Conservation (phyloP, 768 basidiomycete genomes). For the Lentinula aciculospora region DNA sequence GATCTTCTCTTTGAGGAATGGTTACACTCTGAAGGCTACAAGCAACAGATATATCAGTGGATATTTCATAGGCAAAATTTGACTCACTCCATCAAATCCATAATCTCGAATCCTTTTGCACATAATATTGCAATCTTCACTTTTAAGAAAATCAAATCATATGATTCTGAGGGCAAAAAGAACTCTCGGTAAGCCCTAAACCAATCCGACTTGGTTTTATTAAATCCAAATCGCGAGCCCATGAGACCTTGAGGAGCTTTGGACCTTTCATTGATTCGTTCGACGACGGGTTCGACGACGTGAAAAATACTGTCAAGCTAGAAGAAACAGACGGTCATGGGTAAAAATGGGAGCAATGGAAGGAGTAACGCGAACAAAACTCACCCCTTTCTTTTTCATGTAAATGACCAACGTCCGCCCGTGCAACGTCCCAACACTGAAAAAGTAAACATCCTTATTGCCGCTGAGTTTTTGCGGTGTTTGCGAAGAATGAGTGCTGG, state of each 20-base stretch:
- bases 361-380: constrained; percentile 3
- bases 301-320: constrained; percentile 90
- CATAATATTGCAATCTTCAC: constrained; percentile 91
- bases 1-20: constrained; percentile 76
- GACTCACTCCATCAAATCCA: constrained; percentile 90
- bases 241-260: constrained; percentile 61
- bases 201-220: constrained; percentile 86
- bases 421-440: constrained; percentile 84
- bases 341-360: background rate
- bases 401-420: constrained; percentile 89
- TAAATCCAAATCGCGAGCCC: constrained; percentile 68
- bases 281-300: constrained; percentile 93
- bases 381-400: constrained; percentile 89
- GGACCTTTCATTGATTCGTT: constrained; percentile 76
- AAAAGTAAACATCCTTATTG: constrained; percentile 91
- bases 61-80: no score
- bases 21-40: constrained; percentile 81
- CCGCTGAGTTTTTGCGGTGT: constrained; percentile 89
- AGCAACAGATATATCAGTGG: background rate
- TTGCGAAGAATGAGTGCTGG: constrained; percentile 57
- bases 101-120: constrained; percentile 94
- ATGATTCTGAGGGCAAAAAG: constrained; percentile 88
- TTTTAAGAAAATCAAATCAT: constrained; percentile 88
- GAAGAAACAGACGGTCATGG: background rate
- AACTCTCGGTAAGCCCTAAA: constrained; percentile 94